Evolutionary conservation across 2,329 filamentous ascomycete genomes (phyloP).

Genomic region (Aspergillus sp.): DNA sequence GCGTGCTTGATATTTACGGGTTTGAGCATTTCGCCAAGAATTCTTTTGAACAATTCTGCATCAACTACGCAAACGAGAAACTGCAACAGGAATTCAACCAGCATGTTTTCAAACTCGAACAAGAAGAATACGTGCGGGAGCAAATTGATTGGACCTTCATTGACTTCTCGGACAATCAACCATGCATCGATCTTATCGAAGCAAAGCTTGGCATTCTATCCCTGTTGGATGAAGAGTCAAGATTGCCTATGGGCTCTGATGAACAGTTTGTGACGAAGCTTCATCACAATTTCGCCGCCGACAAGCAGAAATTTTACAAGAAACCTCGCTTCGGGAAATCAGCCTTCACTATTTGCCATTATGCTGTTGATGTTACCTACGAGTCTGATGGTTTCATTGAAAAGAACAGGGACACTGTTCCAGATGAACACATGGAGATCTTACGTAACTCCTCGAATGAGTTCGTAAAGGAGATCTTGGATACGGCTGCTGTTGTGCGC

Average conservation of each 20-base stretch:
- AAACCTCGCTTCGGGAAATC: slow-evolving; percentile 97
- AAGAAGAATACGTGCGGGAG: slow-evolving; percentile 93
- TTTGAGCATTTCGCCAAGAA: slow-evolving; percentile 99
- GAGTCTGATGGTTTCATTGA: slow-evolving; percentile 99
- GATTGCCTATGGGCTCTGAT: slow-evolving; percentile 93
- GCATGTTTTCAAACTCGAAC: slow-evolving; percentile 97
- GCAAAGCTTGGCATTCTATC: slow-evolving; percentile 91
- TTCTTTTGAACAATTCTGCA: slow-evolving; percentile 99
- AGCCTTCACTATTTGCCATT: slow-evolving; percentile 95
- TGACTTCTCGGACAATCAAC: slow-evolving; percentile 98
- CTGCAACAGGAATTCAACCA: slow-evolving; percentile 98
- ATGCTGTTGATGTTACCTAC: slow-evolving; percentile 95
- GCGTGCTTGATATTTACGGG: slow-evolving; percentile 97
- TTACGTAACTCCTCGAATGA: slow-evolving; percentile 74
- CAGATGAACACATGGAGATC: slow-evolving; percentile 95
- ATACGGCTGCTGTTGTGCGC: slow-evolving; percentile 75
- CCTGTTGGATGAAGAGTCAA: slow-evolving; percentile 89
- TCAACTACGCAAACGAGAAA: slow-evolving; percentile 99
- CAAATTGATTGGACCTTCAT: slow-evolving; percentile 99
- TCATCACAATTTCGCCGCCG: slow-evolving; percentile 81
- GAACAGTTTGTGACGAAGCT: slow-evolving; percentile 95
- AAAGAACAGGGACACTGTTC: slow-evolving; percentile 97
- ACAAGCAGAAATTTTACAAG: slow-evolving; percentile 97
- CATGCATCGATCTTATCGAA: slow-evolving; percentile 97
- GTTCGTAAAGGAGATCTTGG: slow-evolving; percentile 78